These are phyloP conservation scores for Aspergillus alliaceus DNA, from an alignment of 2,329 filamentous ascomycete species.

Conservation along the genomic window DNA sequence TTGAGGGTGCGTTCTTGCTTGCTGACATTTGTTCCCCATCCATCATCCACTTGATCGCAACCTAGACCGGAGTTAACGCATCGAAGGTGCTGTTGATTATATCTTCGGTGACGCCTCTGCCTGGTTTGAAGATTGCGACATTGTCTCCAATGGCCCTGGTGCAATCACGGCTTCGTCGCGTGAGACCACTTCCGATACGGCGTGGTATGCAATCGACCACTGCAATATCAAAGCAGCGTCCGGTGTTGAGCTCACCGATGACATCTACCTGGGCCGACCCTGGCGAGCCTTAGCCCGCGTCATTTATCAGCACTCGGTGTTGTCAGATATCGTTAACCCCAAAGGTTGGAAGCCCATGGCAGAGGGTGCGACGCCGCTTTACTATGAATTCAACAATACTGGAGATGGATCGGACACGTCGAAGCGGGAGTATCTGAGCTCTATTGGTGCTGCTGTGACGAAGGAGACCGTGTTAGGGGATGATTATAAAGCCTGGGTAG, in stretches of 20 bases:
- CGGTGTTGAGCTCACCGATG: slow-evolving; percentile 17
- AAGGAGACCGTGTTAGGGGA: not conserved
- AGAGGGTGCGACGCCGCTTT: slow-evolving; percentile 29
- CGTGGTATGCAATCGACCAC: slow-evolving; percentile 34
- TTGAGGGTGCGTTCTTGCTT: slow-evolving; percentile 23
- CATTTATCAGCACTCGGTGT: slow-evolving; percentile 32
- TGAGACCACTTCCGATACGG: slow-evolving; percentile 19
- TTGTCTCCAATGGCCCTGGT: slow-evolving; percentile 31
- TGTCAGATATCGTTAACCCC: slow-evolving; percentile 30
- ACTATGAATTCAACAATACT: slow-evolving; percentile 24
- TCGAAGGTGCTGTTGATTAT: slow-evolving; percentile 33
- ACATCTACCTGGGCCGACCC: slow-evolving; percentile 34
- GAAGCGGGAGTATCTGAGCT: not conserved
- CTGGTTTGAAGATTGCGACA: slow-evolving; percentile 29
- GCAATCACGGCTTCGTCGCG: slow-evolving; percentile 35
- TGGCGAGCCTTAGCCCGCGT: slow-evolving; percentile 35
- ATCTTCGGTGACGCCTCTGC: slow-evolving; percentile 36
- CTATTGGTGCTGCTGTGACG: not conserved
- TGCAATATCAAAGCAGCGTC: slow-evolving; percentile 25
- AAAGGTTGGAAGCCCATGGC: slow-evolving; percentile 36
- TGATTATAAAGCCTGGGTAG: not conserved
- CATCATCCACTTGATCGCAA: no score
- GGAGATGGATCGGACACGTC: not conserved
- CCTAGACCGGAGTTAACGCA: not conserved
- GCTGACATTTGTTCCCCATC: no score